A percentile compares a stretch with the other conserved stretches of the same genome.
These are phyloP conservation scores for Huntiella bhutanensis DNA, from an alignment of 2,329 filamentous ascomycete genomes.

Conservation along the genomic window DNA sequence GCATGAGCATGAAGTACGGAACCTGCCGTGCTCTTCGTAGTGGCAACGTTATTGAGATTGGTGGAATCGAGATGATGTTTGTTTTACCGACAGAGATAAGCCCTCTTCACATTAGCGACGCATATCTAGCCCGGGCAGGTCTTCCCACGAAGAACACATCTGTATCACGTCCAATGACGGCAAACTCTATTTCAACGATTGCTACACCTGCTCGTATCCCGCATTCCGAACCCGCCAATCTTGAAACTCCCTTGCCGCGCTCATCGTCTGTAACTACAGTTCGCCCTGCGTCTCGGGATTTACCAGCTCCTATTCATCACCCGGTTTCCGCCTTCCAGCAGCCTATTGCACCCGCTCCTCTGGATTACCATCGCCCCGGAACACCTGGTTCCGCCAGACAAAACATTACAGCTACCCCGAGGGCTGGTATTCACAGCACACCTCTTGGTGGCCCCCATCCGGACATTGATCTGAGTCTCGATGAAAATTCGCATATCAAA, in stretches of 20 bases:
- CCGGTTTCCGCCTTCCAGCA: conserved; percentile 19
- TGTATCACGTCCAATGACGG: not conserved
- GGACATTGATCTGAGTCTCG: conserved; percentile 59
- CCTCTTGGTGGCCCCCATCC: conserved; percentile 17
- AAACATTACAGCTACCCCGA: conserved; percentile 5
- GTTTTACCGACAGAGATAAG: conserved; percentile 61
- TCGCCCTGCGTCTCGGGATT: conserved; percentile 2
- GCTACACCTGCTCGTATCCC: conserved; percentile 4
- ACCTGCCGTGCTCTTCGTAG: conserved; percentile 51
- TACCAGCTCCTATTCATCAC: conserved; percentile 11
- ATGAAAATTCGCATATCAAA: conserved; percentile 78
- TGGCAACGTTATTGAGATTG: conserved; percentile 81
- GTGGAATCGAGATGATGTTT: conserved; percentile 95
- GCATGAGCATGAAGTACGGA: conserved; percentile 26
- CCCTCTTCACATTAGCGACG: conserved; percentile 47
- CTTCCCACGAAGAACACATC: conserved; percentile 16
- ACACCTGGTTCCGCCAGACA: conserved; percentile 27
- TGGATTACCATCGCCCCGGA: conserved; percentile 39
- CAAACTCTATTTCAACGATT: conserved; percentile 1
- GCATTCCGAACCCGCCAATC: conserved; percentile 9
- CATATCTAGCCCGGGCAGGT: conserved; percentile 50
- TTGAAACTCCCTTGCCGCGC: conserved; percentile 10
- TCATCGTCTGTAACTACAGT: conserved; percentile 5
- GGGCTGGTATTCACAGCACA: conserved; percentile 7
- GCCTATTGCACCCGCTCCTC: conserved; percentile 39